phyloP scores from a whole-genome alignment of 73 alveolate species.

The Paramecium bursaria region DNA sequence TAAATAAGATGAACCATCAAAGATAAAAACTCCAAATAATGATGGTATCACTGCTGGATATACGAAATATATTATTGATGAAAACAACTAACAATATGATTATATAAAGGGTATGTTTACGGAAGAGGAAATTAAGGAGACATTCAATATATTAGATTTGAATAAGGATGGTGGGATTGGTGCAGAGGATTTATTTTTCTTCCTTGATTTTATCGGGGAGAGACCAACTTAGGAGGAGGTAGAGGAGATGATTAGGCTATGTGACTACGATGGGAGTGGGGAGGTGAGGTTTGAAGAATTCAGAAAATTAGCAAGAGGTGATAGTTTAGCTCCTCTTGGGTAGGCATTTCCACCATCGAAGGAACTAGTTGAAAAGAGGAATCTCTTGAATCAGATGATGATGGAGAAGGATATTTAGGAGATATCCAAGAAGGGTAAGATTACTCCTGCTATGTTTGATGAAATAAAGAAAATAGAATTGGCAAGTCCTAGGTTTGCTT shows the following conservation, averaged over 20 bases:
- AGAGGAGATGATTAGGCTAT: constrained; percentile 66
- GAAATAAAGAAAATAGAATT: constrained; percentile 14
- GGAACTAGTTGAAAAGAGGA: constrained; percentile 53
- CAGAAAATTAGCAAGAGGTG: constrained; percentile 53
- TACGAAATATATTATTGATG: constrained; percentile 54
- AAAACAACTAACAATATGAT: constrained; percentile 50
- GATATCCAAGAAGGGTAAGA: background rate
- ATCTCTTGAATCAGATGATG: background rate
- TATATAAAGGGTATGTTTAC: constrained; percentile 52
- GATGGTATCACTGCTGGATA: constrained; percentile 61
- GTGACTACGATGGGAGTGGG: constrained; percentile 65
- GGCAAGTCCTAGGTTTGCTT: constrained; percentile 12
- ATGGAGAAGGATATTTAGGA: constrained; percentile 34
- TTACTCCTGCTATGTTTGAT: constrained; percentile 1
- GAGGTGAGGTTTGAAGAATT: constrained; percentile 61
- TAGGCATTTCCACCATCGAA: constrained; percentile 66
- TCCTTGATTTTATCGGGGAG: constrained; percentile 65
- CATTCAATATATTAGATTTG: constrained; percentile 53
- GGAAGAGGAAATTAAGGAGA: constrained; percentile 55
- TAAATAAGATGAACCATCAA: too few relatives aligned
- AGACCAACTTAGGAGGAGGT: constrained; percentile 53
- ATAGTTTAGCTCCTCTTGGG: constrained; percentile 60
- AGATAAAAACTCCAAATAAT: too few relatives aligned
- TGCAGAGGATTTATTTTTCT: constrained; percentile 47
- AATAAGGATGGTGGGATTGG: constrained; percentile 48